phyloP scores from a whole-genome alignment of 176 grass and related monocot genomes.

The Oropetium thomaeum region DNA sequence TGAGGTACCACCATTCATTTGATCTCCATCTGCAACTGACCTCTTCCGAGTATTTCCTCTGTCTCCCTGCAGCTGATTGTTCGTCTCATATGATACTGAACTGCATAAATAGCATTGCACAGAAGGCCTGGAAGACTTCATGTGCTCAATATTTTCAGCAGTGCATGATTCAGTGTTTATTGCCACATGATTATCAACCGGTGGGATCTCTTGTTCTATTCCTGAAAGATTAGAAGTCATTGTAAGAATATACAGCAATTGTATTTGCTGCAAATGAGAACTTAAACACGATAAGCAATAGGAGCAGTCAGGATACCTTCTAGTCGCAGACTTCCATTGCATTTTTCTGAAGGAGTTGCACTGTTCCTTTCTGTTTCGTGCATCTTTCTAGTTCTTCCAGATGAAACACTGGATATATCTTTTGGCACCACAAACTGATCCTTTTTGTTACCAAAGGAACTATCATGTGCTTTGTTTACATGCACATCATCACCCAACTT shows the following conservation, averaged over 20 bases:
- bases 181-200: slow-evolving; percentile 35
- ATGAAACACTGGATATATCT: slow-evolving; percentile 18
- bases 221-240: slow-evolving; percentile 34
- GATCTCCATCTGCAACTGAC: slow-evolving; percentile 33
- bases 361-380: slow-evolving; percentile 29
- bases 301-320: slow-evolving; percentile 32
- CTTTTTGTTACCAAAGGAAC: slow-evolving; percentile 21
- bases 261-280: slow-evolving; percentile 7
- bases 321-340: slow-evolving; percentile 19
- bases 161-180: slow-evolving; percentile 32
- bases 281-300: slow-evolving; percentile 16
- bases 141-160: neutral
- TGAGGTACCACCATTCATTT: slow-evolving; percentile 9
- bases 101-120: neutral
- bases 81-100: slow-evolving; percentile 23
- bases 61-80: slow-evolving; percentile 11
- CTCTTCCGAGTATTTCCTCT: slow-evolving; percentile 24
- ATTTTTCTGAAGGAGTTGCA: slow-evolving; percentile 1
- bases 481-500: slow-evolving; percentile 1
- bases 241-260: slow-evolving; percentile 18
- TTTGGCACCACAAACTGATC: neutral
- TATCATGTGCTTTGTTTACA: slow-evolving; percentile 1
- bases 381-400: slow-evolving; percentile 9
- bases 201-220: slow-evolving; percentile 30
- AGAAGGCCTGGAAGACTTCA: neutral